Conservation (phyloP, 139 green algal genomes). For the Spirogloea muscicola region DNA sequence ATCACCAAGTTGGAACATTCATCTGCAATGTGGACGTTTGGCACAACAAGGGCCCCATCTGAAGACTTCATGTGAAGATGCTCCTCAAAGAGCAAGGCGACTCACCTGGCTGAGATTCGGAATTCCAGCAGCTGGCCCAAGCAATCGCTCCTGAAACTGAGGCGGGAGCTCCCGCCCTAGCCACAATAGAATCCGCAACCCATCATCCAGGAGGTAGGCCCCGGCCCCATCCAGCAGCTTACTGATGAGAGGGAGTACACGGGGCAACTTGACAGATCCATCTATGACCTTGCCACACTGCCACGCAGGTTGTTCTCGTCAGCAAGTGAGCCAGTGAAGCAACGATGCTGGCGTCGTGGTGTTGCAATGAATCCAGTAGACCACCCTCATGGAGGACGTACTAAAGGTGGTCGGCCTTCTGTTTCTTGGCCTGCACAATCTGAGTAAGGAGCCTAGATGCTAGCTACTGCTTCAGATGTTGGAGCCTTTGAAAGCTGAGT, state of each 20-base stretch:
- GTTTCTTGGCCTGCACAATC: not conserved
- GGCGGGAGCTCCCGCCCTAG: constrained; percentile 60
- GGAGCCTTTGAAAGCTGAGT: not conserved
- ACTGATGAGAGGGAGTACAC: constrained; percentile 58
- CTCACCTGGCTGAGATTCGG: constrained; percentile 1
- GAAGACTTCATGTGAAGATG: not conserved
- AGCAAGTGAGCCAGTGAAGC: not conserved
- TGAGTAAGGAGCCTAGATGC: too few relatives aligned
- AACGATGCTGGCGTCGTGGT: too few relatives aligned
- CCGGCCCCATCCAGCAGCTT: constrained; percentile 62
- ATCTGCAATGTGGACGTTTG: too few relatives aligned
- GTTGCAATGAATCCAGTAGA: too few relatives aligned
- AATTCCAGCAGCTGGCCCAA: constrained; percentile 29
- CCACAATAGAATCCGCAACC: constrained; percentile 81
- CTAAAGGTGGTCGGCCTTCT: too few relatives aligned
- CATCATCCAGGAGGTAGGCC: constrained; percentile 86
- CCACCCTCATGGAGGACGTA: too few relatives aligned
- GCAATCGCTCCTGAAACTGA: constrained; percentile 31
- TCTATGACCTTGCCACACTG: constrained; percentile 31
- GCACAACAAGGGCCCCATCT: too few relatives aligned
- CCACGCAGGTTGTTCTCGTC: not conserved
- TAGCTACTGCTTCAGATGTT: not conserved
- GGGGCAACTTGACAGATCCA: constrained; percentile 64
- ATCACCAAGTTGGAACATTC: too few relatives aligned
- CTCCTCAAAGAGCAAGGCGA: not conserved